Evolutionary conservation across 2,329 filamentous ascomycete species (phyloP).

Genomic region (Fusarium ambrosium): DNA sequence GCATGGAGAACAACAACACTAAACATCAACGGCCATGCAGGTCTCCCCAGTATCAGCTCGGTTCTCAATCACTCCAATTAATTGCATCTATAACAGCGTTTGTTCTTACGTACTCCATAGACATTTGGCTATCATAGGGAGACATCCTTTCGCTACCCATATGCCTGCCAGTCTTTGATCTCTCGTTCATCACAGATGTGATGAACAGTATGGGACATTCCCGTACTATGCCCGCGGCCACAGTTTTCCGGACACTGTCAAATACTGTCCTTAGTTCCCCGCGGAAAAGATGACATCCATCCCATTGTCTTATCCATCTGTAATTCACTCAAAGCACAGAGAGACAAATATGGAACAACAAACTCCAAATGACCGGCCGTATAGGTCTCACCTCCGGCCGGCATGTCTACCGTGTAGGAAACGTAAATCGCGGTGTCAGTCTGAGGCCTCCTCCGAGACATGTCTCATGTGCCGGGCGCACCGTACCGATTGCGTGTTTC

Average conservation of each 20-base stretch:
- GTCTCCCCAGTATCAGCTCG: neutral
- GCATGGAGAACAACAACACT: neutral
- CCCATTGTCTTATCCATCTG: neutral
- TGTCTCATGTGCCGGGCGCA: constrained; percentile 72
- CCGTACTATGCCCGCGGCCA: neutral
- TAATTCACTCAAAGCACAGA: neutral
- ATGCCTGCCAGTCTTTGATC: neutral
- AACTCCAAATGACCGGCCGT: constrained; percentile 58
- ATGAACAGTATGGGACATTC: neutral
- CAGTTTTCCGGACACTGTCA: neutral
- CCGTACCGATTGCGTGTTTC: constrained; percentile 69
- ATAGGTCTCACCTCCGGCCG: constrained; percentile 72
- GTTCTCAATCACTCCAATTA: neutral
- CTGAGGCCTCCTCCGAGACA: constrained; percentile 64
- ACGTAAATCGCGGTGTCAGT: constrained; percentile 72
- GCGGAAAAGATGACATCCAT: neutral
- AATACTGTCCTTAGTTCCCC: neutral
- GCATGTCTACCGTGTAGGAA: constrained; percentile 72
- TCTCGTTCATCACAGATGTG: neutral
- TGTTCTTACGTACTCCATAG: neutral
- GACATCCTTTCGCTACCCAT: neutral
- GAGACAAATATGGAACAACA: constrained; percentile 23
- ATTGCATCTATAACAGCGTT: neutral
- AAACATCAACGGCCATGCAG: neutral
- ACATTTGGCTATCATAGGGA: neutral